These are phyloP conservation scores for Penicillium daleae DNA, from an alignment of 495 filamentous ascomycete genomes.

Conservation along the genomic window DNA sequence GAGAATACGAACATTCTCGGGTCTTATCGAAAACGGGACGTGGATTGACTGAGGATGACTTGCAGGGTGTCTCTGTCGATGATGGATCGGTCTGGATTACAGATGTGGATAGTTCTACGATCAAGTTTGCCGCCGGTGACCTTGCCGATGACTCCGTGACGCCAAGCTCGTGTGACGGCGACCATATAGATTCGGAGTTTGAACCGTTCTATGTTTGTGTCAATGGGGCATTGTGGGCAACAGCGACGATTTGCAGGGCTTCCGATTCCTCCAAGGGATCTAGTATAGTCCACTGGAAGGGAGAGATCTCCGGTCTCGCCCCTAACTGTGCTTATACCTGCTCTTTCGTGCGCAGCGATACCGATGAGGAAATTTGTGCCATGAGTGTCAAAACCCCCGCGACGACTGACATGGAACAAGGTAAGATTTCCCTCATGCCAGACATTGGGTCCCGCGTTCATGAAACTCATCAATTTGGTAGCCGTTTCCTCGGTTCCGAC, in stretches of 20 bases:
- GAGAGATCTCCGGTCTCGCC: conserved; percentile 87
- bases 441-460: not conserved
- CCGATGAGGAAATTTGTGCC: conserved; percentile 72
- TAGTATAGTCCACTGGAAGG: conserved; percentile 63
- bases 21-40: conserved; percentile 73
- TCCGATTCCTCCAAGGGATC: conserved; percentile 55
- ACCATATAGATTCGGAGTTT: conserved; percentile 47
- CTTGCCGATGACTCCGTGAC: conserved; percentile 53
- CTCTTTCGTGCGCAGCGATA: conserved; percentile 78
- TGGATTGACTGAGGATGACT: conserved; percentile 71
- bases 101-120: conserved; percentile 77
- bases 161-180: conserved; percentile 39
- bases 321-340: conserved; percentile 83
- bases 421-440: conserved; percentile 34
- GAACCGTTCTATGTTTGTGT: conserved; percentile 88
- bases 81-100: conserved; percentile 86
- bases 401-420: conserved; percentile 68
- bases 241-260: conserved; percentile 67
- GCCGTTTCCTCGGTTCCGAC: conserved; percentile 48
- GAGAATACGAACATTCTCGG: conserved; percentile 88
- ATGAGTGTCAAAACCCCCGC: conserved; percentile 79
- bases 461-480: conserved; percentile 16
- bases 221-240: conserved; percentile 88
- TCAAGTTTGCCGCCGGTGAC: conserved; percentile 79
- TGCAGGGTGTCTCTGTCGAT: conserved; percentile 80